Percentiles rank a stretch among this genome's conserved stretches.
Conservation (phyloP, 768 basidiomycete genomes). For the Dictyophora rubrovolvata region DNA sequence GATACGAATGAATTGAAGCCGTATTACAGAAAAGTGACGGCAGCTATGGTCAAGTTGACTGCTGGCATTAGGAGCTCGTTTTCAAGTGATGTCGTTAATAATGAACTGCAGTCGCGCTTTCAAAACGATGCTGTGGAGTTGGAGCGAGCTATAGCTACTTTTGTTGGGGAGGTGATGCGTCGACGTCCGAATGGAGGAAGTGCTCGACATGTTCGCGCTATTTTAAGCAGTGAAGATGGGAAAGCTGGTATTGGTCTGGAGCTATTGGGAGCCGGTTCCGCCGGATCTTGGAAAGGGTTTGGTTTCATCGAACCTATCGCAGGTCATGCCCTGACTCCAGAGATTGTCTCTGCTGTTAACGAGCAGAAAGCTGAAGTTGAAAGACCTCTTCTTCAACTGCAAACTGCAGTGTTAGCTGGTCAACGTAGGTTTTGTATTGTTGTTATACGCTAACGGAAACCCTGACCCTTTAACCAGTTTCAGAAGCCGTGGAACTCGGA, state of each 20-base stretch:
- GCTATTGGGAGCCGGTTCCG: slow-evolving; percentile 70
- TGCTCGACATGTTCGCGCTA: slow-evolving; percentile 28
- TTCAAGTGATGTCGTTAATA: slow-evolving; percentile 16
- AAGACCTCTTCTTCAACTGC: slow-evolving; percentile 34
- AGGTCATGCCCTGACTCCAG: slow-evolving; percentile 38
- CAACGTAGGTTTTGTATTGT: not conserved
- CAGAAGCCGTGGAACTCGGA: slow-evolving; percentile 23
- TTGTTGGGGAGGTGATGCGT: slow-evolving; percentile 23
- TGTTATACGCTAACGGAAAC: not conserved
- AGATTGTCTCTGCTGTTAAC: slow-evolving; percentile 46
- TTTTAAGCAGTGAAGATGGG: slow-evolving; percentile 20
- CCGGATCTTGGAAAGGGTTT: slow-evolving; percentile 73
- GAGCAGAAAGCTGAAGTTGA: slow-evolving; percentile 38
- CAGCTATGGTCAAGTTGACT: slow-evolving; percentile 29
- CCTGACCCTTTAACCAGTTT: slow-evolving; percentile 15
- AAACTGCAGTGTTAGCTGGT: slow-evolving; percentile 1
- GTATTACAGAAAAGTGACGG: slow-evolving; percentile 22
- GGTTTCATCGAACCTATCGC: slow-evolving; percentile 61
- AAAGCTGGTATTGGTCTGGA: slow-evolving; percentile 48
- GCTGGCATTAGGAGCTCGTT: slow-evolving; percentile 27
- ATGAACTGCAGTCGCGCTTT: slow-evolving; percentile 12
- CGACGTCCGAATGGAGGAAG: slow-evolving; percentile 46
- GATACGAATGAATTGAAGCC: slow-evolving; percentile 14
- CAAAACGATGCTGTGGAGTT: slow-evolving; percentile 20
- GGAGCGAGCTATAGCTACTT: slow-evolving; percentile 17